These are phyloP conservation scores for Ampelomyces quisqualis DNA, from an alignment of 2,329 filamentous ascomycete genomes.

Conservation along the genomic window DNA sequence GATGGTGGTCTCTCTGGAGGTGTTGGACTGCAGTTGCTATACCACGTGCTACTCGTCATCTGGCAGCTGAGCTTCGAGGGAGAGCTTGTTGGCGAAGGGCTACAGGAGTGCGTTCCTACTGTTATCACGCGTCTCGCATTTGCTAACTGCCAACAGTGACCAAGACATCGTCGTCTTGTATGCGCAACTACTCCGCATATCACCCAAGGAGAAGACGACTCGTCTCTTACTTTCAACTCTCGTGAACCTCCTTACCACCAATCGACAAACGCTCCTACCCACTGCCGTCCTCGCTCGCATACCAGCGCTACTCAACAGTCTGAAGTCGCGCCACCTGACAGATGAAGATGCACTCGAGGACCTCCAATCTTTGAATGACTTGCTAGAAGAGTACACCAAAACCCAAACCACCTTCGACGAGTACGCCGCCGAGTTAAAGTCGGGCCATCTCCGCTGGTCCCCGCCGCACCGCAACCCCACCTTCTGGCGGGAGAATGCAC, in stretches of 20 bases:
- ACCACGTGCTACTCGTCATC: conserved; percentile 87
- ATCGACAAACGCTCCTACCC: conserved; percentile 69
- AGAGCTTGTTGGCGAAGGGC: conserved; percentile 67
- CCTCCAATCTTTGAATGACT: conserved; percentile 52
- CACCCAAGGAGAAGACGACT: conserved; percentile 97
- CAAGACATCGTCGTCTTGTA: conserved; percentile 91
- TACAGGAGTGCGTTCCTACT: conserved; percentile 70
- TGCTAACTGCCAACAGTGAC: conserved; percentile 60
- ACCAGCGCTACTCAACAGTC: conserved; percentile 61
- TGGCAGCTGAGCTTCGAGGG: conserved; percentile 97
- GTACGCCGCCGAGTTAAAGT: conserved; percentile 78
- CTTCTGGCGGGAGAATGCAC: conserved; percentile 91
- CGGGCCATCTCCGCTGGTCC: conserved; percentile 88
- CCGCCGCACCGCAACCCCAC: conserved; percentile 82
- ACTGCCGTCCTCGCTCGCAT: conserved; percentile 84
- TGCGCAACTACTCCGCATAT: conserved; percentile 86
- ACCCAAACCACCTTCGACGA: conserved; percentile 67
- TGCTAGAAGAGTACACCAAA: conserved; percentile 81
- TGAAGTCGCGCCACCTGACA: conserved; percentile 54
- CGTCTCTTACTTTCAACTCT: conserved; percentile 86
- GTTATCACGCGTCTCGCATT: background rate
- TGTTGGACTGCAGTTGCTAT: conserved; percentile 87
- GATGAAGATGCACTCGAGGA: conserved; percentile 57
- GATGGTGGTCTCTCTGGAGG: conserved; percentile 67
- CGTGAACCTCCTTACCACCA: conserved; percentile 78